Evolutionary conservation across 345 rosid genomes (phyloP), one percentile per base, ranked within the genome.

Genomic region (Populus pruinosa): DNA sequence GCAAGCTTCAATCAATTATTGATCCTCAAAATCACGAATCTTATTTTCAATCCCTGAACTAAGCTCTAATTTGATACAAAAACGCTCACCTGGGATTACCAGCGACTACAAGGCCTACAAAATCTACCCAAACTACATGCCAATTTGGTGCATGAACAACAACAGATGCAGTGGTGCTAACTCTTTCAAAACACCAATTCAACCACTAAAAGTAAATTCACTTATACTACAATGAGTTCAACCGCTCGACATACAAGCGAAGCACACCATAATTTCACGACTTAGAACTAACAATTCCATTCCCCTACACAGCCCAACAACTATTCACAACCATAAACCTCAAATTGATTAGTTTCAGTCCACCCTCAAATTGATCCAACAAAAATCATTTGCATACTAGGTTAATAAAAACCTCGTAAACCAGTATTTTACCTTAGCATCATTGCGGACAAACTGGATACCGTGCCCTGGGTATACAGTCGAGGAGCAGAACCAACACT

Each of bases 401-500:
- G 9, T 20, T 29, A 43, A 4, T 13, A 67, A 47, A 47, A 16
- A 14, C 6, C 6, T 47, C 5, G 6, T 2, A 25, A 49, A 6
- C 77, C 14, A 49, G 8, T 2, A 39, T 12, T n/a, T 23, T 83
- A 90, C 98, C 93, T 89, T 91, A 2, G 96, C 96, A 85, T 90
- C 94, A 23, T 93, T 93, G 69, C 98, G 94, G 29, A 93, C 96
- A 78, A 90, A 93, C 73, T 93, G 96, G 38, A 91, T 93, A 38
- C 98, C 92, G 63, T 91, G 98, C 13, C 97, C 97, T 16, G 97
- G 98, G 82, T 93, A 93, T 74, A 94, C 10, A 2, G 94, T 93
- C 5, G 98, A 89, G 70, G 98, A 94, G 81, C 98, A 94, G 83
- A 94, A 94, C 97, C 97, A 94, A 80, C 98, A 94, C 81, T 91